Evolutionary conservation across 2,329 filamentous ascomycete species (phyloP), one percentile per base, ranked within the genome.

Genomic region (Rhynchosporium graminicola): DNA sequence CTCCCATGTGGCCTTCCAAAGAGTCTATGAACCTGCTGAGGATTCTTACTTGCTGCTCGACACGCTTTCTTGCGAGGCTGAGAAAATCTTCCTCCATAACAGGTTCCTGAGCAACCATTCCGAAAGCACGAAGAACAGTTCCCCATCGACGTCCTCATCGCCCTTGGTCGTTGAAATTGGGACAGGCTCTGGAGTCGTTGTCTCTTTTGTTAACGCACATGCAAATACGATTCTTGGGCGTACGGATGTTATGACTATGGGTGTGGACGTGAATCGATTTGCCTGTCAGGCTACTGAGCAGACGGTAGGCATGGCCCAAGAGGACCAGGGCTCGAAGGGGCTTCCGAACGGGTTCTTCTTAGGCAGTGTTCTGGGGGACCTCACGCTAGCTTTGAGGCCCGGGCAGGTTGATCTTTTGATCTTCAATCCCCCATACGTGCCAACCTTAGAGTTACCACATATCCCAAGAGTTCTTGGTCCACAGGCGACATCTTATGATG

Each of bases 371-470:
- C 86, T 86, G 63, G 88, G 85, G 1, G 91, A 98, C 73, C 81
- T 99, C 0, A 81, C 83, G 4, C 76, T 82, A 2, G 79, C 87
- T 0, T 77, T 96, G 46, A 81, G 83, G 7, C 73, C 78, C 0
- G 79, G 81, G 2, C 76, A 77, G 45, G 83, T 96, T 4, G 95
- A 99, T 73, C 83, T 99, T 10, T 82, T 99, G 65, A 83, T 99
- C 33, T 99, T 98, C 82, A 99, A 99, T 74, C 95, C 95, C 59
- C 95, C 95, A 0, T 99, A 99, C 74, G 95, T 99, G 13, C 95
- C 95, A 1, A 96, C 93, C 2, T 83, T 88, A 31, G 84, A 87
- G 46, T 77, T 96, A 63, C 93, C 94, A 1, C 74, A 77, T 29
- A 76, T 83, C 42, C 77, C 82, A 10, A 69, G 51, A 60, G 70